These are phyloP conservation scores for Talaromyces atroroseus DNA, from an alignment of 2,329 filamentous ascomycete genomes.

Conservation along the genomic window DNA sequence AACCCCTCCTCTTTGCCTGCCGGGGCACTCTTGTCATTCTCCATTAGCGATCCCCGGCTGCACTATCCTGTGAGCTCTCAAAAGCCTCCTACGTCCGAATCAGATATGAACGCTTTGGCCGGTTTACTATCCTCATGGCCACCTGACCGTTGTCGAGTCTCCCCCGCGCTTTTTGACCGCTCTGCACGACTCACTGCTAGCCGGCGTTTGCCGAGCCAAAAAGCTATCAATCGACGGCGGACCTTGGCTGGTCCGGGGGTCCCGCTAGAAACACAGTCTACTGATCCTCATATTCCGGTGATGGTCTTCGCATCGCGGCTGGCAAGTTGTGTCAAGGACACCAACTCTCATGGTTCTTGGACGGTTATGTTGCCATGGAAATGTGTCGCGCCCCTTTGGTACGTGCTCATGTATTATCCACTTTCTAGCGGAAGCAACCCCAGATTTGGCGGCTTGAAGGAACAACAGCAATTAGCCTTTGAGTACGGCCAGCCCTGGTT, in stretches of 20 bases:
- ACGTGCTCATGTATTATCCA: conserved; percentile 74
- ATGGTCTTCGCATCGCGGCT: conserved; percentile 60
- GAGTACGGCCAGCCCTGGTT: conserved; percentile 77
- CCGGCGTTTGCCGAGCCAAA: conserved; percentile 65
- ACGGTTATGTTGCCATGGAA: conserved; percentile 85
- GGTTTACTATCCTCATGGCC: conserved; percentile 64
- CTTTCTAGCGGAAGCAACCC: conserved; percentile 74
- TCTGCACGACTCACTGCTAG: conserved; percentile 60
- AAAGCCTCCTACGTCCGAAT: conserved; percentile 34
- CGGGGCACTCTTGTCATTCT: conserved; percentile 67
- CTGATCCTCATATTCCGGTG: conserved; percentile 73
- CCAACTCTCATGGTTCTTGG: conserved; percentile 64
- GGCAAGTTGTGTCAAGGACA: conserved; percentile 30
- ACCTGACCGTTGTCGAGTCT: conserved; percentile 49
- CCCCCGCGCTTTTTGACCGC: conserved; percentile 61
- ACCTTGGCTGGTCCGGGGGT: conserved; percentile 58
- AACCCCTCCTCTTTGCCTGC: conserved; percentile 65
- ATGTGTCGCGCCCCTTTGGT: conserved; percentile 80
- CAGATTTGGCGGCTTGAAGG: conserved; percentile 73
- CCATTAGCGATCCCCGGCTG: conserved; percentile 72
- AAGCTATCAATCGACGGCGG: conserved; percentile 73
- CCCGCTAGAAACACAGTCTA: conserved; percentile 51
- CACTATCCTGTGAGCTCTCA: conserved; percentile 64
- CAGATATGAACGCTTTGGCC: conserved; percentile 44
- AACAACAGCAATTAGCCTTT: conserved; percentile 74